Base-by-base conservation (phyloP, 139 green algal genomes). In the Marvania coccoides region DNA sequence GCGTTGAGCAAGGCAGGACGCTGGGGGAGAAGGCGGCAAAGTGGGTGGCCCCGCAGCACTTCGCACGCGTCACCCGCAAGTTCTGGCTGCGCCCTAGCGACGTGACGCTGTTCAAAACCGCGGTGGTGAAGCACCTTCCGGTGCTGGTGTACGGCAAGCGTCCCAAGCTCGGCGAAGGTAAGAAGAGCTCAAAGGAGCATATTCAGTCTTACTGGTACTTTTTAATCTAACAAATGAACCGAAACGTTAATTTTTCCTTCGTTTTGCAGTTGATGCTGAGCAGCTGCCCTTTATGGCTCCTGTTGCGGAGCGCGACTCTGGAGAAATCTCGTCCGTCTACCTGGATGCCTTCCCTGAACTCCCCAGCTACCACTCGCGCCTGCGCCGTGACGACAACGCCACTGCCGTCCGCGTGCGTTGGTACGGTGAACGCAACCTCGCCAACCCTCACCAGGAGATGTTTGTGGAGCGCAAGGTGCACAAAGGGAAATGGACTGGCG, bases 401-500 rank as follows among this genome's bases (percentile, higher is more conserved):
- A 73, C 72, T 13, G 72, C 88, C 30, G 69, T 87, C 38, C 70
- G 88, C 9, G 40, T 92, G 54, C 72, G 87, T 51, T 94, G 75
- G 67, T 87, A 85, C 31, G 75, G 79, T 15, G 58, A 67, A 36
- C 38, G 61, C 6, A 46, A 6, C 4, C 8, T 36, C 1, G 26
- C 37, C 2, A 33, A 42, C 14, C 46, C 59, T 14, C 38, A 74
- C 9, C 70, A 88, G 66, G 47, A 65, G n/a, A 39, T 92, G n/a
- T 95, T 88, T 67, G 72, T 96, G 31, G 89, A 96, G 81, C 77
- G 82, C 37, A 96, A 96, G 80, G 74, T 83, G 34, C 89, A 96
- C 79, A 65, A 80, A 2, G 83, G 89, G 45, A 68, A 62, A 37
- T 90, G 83, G 79, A 92, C 81, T 1, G 85, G 84, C 6, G 69